These are phyloP conservation scores for Nepenthes mirabilis DNA, from an alignment of 148 eudicot genomes.

Conservation along the genomic window DNA sequence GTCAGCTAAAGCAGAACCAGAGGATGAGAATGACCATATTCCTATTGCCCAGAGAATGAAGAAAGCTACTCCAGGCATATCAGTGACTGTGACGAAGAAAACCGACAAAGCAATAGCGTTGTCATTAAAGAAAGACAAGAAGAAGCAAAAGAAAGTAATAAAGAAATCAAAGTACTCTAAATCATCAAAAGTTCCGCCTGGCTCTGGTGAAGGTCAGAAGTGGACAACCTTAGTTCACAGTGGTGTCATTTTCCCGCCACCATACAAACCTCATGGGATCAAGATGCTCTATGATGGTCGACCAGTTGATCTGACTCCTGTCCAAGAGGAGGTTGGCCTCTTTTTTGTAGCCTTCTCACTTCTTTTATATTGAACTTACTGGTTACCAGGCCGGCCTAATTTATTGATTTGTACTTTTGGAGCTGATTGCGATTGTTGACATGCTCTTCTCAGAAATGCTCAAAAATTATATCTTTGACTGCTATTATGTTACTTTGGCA, in stretches of 20 bases:
- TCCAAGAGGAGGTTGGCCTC: conserved; percentile 80
- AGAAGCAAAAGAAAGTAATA: conserved; percentile 47
- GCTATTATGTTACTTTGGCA: conserved; percentile 20
- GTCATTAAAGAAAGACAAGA: conserved; percentile 32
- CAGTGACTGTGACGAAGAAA: conserved; percentile 31
- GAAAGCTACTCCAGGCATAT: conserved; percentile 31
- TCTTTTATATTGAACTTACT: not conserved
- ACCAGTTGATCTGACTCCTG: conserved; percentile 77
- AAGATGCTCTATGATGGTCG: conserved; percentile 80
- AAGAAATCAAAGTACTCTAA: conserved; percentile 52
- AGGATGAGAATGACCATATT: conserved; percentile 53
- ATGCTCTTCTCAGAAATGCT: not conserved
- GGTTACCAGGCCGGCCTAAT: not conserved
- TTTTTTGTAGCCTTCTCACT: conserved; percentile 6
- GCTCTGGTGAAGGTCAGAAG: conserved; percentile 96
- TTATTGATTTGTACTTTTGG: not conserved
- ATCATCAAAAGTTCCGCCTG: conserved; percentile 64
- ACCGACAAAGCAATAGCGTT: conserved; percentile 33
- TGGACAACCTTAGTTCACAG: conserved; percentile 88
- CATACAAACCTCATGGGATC: conserved; percentile 83
- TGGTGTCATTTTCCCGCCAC: conserved; percentile 95
- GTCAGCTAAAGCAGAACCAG: conserved; percentile 35
- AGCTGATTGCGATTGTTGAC: not conserved
- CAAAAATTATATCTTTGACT: not conserved
- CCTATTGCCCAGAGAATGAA: conserved; percentile 72